Percentiles rank a stretch among this genome's conserved stretches.
These are phyloP conservation scores for Fusarium neocosmosporiellum DNA, from an alignment of 2,329 filamentous ascomycete genomes.

Conservation along the genomic window DNA sequence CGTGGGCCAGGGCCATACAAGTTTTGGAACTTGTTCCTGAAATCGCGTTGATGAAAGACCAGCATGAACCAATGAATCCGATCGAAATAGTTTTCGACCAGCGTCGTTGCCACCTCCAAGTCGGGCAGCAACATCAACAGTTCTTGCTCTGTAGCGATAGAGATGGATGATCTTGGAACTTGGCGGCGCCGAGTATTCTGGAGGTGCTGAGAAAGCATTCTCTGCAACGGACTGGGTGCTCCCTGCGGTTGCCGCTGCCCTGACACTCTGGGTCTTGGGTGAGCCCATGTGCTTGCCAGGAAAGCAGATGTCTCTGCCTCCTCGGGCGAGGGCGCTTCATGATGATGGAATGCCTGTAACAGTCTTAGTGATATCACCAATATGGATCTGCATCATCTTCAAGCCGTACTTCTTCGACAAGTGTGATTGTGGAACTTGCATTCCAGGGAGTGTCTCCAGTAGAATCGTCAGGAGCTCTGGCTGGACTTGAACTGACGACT, in stretches of 20 bases:
- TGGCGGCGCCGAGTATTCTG: not conserved
- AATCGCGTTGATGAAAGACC: constrained; percentile 50
- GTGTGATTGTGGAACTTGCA: constrained; percentile 15
- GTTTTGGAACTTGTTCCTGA: constrained; percentile 27
- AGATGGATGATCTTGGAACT: not conserved
- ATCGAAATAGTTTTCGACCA: constrained; percentile 52
- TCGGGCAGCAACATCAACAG: constrained; percentile 35
- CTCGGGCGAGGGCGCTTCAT: constrained; percentile 23
- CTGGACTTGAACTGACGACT: not conserved
- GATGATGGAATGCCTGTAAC: constrained; percentile 31
- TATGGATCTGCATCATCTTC: not conserved
- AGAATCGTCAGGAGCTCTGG: not conserved
- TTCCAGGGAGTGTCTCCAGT: not conserved
- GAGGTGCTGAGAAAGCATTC: not conserved
- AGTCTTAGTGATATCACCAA: not conserved
- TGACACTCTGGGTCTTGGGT: not conserved
- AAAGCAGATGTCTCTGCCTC: constrained; percentile 30
- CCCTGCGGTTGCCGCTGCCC: not conserved
- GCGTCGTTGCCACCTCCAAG: constrained; percentile 35
- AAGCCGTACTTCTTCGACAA: constrained; percentile 18
- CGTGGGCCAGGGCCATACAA: constrained; percentile 9
- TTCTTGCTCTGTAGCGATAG: not conserved
- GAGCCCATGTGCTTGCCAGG: constrained; percentile 8
- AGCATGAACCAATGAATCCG: constrained; percentile 54
- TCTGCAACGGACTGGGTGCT: not conserved